Conservation (phyloP, 2,329 filamentous ascomycete species). For the Colletotrichum lupini region DNA sequence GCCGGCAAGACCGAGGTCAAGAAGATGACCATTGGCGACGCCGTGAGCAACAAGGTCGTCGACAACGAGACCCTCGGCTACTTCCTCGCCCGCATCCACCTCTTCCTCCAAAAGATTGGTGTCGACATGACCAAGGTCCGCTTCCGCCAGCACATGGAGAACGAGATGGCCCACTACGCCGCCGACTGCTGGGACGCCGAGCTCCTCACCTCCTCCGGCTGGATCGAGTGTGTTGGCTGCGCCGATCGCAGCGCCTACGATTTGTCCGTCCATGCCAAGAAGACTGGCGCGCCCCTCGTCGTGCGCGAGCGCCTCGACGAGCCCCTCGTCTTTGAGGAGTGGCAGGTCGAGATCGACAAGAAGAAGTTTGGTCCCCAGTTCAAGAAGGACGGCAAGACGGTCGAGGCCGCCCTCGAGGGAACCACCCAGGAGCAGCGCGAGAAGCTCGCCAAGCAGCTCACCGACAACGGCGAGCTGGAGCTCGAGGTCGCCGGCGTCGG, state of each 20-base stretch:
- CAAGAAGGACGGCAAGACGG: conserved; percentile 91
- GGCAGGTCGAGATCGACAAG: conserved; percentile 87
- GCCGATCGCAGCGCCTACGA: conserved; percentile 97
- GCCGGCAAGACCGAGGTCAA: conserved; percentile 83
- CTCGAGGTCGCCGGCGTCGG: conserved; percentile 76
- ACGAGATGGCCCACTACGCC: conserved; percentile 87
- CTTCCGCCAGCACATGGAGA: conserved; percentile 95
- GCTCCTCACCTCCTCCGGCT: conserved; percentile 89
- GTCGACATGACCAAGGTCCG: conserved; percentile 89
- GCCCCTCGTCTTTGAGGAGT: conserved; percentile 86
- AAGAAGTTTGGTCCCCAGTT: conserved; percentile 96
- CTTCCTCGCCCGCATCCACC: conserved; percentile 92
- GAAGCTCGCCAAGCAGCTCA: conserved; percentile 79
- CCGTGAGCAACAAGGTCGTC: conserved; percentile 83
- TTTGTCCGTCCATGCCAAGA: conserved; percentile 90
- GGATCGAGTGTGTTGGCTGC: conserved; percentile 98
- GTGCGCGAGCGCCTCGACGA: conserved; percentile 85
- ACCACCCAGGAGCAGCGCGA: conserved; percentile 85
- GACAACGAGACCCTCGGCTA: conserved; percentile 99
- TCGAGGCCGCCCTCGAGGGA: conserved; percentile 82
- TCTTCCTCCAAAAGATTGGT: conserved; percentile 90
- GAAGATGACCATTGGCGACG: conserved; percentile 84
- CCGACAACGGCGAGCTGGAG: conserved; percentile 78
- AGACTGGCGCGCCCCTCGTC: conserved; percentile 86
- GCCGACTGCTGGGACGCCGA: conserved; percentile 99